These are phyloP conservation scores for Brassica incana DNA, from an alignment of 345 rosid genomes.

Conservation along the genomic window DNA sequence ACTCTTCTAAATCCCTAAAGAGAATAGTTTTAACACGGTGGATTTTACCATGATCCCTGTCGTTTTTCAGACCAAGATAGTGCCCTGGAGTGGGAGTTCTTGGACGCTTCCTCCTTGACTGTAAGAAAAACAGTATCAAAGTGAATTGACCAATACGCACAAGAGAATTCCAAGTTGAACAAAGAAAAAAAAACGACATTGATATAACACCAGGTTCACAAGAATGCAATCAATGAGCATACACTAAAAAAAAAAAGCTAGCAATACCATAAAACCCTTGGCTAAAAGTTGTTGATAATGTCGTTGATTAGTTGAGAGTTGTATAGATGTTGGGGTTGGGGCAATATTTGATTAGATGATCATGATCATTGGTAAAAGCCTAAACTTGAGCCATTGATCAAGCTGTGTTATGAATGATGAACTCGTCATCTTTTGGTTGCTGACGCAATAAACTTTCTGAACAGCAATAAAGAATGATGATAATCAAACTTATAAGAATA, in stretches of 20 bases:
- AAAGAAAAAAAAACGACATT: not conserved
- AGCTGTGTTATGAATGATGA: slow-evolving; percentile 22
- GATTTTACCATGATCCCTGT: slow-evolving; percentile 59
- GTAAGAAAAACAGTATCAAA: not conserved
- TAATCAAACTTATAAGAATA: slow-evolving; percentile 27
- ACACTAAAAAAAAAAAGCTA: not conserved
- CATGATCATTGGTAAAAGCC: slow-evolving; percentile 79
- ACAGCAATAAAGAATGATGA: slow-evolving; percentile 60
- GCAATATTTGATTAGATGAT: slow-evolving; percentile 55
- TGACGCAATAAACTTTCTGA: slow-evolving; percentile 76
- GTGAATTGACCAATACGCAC: not conserved
- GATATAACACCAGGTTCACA: not conserved
- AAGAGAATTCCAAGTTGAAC: not conserved
- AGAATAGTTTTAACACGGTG: not conserved
- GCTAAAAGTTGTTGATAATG: slow-evolving; percentile 79
- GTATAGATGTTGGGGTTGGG: not conserved
- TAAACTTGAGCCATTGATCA: slow-evolving; percentile 74
- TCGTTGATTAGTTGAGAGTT: slow-evolving; percentile 77
- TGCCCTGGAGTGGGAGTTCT: slow-evolving; percentile 2
- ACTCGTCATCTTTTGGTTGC: slow-evolving; percentile 78
- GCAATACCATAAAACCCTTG: slow-evolving; percentile 33
- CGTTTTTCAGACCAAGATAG: slow-evolving; percentile 71
- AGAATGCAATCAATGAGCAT: not conserved
- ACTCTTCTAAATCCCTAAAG: not conserved
- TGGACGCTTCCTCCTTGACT: not conserved